A percentile compares a stretch with the other conserved stretches of the same genome.
Evolutionary conservation across 208 protist species (phyloP).

Genomic region (Trichomonas gallinae): DNA sequence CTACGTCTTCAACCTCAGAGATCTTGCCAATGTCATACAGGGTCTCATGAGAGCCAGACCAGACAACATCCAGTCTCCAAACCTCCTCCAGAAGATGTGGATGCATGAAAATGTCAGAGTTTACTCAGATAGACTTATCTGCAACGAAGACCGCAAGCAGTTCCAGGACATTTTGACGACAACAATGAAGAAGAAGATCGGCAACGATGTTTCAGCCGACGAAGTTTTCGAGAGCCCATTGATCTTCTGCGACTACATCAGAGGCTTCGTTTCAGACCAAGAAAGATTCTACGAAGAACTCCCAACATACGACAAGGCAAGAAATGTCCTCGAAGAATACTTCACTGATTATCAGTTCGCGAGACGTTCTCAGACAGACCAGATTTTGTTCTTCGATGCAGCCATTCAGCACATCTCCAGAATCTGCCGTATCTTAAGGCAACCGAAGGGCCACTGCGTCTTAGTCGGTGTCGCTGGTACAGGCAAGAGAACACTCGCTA

Average conservation of each 20-base stretch:
- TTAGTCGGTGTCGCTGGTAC: constrained; percentile 84
- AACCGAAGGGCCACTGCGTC: constrained; percentile 75
- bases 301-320: constrained; percentile 26
- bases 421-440: constrained; percentile 78
- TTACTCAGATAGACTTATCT: constrained; percentile 84
- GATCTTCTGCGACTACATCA: constrained; percentile 24
- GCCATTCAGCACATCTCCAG: constrained; percentile 76
- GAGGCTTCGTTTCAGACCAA: constrained; percentile 25
- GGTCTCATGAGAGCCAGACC: constrained; percentile 25
- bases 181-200: constrained; percentile 32
- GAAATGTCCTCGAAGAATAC: constrained; percentile 51
- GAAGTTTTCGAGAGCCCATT: not conserved
- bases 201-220: not conserved
- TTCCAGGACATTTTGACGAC: constrained; percentile 53
- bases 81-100: constrained; percentile 62
- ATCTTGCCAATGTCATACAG: constrained; percentile 70
- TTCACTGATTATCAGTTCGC: constrained; percentile 72
- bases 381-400: constrained; percentile 94
- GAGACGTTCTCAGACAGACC: constrained; percentile 61
- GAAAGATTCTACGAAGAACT: constrained; percentile 40
- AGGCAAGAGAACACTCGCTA: constrained; percentile 78
- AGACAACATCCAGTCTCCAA: constrained; percentile 31
- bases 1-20: constrained; percentile 94
- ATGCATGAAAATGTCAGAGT: constrained; percentile 78
- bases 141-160: constrained; percentile 61